phyloP scores from a whole-genome alignment of 2,329 filamentous ascomycete species.

The Daldinia eschscholtzii region DNA sequence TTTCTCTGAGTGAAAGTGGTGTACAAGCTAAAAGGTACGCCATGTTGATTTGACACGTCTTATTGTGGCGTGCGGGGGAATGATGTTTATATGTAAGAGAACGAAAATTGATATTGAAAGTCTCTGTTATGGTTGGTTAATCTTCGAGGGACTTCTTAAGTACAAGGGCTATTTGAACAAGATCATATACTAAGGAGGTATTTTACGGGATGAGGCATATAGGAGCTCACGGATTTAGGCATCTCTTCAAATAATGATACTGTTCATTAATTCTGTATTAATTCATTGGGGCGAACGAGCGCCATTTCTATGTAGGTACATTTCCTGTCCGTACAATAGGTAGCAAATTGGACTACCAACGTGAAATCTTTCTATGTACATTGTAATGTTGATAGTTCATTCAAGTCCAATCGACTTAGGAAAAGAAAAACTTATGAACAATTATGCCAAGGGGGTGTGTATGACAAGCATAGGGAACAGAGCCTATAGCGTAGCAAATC shows the following conservation, averaged over 20 bases:
- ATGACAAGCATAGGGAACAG: background rate
- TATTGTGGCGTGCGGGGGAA: slow-evolving; percentile 25
- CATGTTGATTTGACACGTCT: slow-evolving; percentile 7
- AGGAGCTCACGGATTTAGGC: background rate
- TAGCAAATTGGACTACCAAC: slow-evolving; percentile 5
- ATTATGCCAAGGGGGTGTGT: background rate
- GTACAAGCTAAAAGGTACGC: slow-evolving; percentile 6
- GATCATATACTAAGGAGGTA: background rate
- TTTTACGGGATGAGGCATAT: background rate
- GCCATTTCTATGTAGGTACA: background rate
- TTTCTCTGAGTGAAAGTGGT: background rate
- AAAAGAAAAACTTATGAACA: slow-evolving; percentile 14
- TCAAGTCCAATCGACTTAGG: background rate
- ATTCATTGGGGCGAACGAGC: background rate
- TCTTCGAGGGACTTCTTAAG: background rate
- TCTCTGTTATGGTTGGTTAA: background rate
- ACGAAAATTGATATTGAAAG: background rate
- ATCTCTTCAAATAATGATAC: background rate
- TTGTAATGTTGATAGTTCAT: slow-evolving; percentile 9
- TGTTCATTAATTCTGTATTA: background rate
- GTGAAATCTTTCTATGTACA: slow-evolving; percentile 24
- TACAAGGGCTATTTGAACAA: background rate
- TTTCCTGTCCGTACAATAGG: background rate
- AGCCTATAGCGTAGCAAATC: background rate
- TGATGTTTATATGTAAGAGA: background rate